Evolutionary conservation across 2,329 filamentous ascomycete genomes (phyloP), one percentile per base, ranked within the genome.

Genomic region (Fusarium sp.): DNA sequence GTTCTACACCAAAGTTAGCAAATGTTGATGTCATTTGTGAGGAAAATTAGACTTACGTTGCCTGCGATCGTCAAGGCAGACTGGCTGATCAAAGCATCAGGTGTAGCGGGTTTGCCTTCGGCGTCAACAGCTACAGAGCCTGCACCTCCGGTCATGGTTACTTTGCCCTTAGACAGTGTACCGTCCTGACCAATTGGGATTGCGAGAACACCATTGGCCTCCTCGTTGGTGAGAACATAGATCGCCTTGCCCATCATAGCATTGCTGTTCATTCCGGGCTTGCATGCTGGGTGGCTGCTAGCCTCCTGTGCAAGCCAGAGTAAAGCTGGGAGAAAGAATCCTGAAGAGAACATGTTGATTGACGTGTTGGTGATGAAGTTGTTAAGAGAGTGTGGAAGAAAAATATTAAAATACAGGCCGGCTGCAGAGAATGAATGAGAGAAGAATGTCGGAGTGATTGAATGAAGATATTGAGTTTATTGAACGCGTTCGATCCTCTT

Each of bases 191-290:
- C 79, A 38, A 90, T 83, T 0, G 84, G 83, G 3, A 90, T 60
- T 0, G 87, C 84, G 4, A 89, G 81, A 4, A 90, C 82, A 0
- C 82, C 77, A 59, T 90, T 88, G 15, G 74, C 68, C 1, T 83
- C 71, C 5, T 86, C 82, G 72, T 91, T 91, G 39, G 85, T 88
- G 42, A 89, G 79, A 60, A 90, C 79, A 77, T 91, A 91, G 23
- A 90, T 75, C 0, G 87, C 88, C 75, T 86, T 86, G 21, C 35
- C 51, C n/a, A 14, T 46, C 15, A 48, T 33, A 1, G 44, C 51
- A 11, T 39, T 63, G 10, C 19, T 49, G 16, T 62, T 54, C 57
- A 59, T 69, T 4, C 39, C 33, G 10, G 57, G 42, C 10, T 54
- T 60, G 23, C 49, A 57, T 14, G 67, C 31, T 19, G 69, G 54